Base-by-base conservation (phyloP, 2,329 filamentous ascomycete species). In the Podosphaera aphanis region DNA sequence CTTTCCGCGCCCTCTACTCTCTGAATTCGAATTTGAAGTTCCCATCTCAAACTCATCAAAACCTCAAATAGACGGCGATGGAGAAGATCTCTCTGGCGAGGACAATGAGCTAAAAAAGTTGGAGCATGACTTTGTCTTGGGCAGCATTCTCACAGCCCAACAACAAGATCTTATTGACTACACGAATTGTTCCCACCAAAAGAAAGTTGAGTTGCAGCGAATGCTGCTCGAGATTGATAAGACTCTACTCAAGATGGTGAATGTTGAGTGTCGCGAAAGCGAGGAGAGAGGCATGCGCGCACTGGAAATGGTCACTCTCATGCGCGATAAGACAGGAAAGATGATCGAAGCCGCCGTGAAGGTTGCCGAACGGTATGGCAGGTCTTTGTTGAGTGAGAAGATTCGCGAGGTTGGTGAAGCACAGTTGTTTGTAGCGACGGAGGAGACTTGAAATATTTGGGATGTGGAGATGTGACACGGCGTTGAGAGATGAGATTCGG, bases 211-310 rank as follows among this genome's bases (percentile, higher is more conserved):
- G 40, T 69, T 93, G 13, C 70, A 74, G 13, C 69, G 74, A 35
- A 70, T 84, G 46, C 83, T 93, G 61, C 66, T 92, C 39, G 83
- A 92, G 39, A 74, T 93, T 33, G 86, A 98, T 65, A 93, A 93
- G 65, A 76, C 79, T 38, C 67, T 98, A 44, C 66, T 98, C 51
- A 85, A 94, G 65, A 71, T 95, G 59, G 67, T 98, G 57, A 86
- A 83, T 2, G 67, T 79, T 5, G 90, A 95, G 65, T 98, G 90
- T 60, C 76, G 85, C 49, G 83, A 90, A 53, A 84, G 85, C 39
- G 90, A 98, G 61, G 86, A 95, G 51, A 71, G 81, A 25, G 88
- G 86, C 5, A 94, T 94, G 84, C 84, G 88, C 53, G 88, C 88
- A 0, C 66, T 98, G 31, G 92, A 98, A 63, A 72, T 95, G 56